These are phyloP conservation scores for Aethionema arabicum DNA, from an alignment of 345 rosid species.

Conservation along the genomic window DNA sequence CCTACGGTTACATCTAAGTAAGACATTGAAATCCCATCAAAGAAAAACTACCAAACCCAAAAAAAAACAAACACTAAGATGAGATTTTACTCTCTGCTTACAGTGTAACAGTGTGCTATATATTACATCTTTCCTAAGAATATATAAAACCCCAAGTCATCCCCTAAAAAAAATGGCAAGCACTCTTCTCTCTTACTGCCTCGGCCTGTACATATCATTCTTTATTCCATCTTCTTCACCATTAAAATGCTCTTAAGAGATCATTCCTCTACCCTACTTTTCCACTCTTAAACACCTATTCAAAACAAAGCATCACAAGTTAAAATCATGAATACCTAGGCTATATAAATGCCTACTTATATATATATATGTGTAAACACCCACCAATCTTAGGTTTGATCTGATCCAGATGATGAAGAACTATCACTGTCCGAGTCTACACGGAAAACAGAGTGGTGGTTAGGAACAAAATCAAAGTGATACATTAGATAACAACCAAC, in stretches of 20 bases:
- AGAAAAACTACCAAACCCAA: constrained; percentile 19
- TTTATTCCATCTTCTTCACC: no score
- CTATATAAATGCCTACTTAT: constrained; percentile 9
- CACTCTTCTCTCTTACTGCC: no score
- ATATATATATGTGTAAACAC: constrained; percentile 31
- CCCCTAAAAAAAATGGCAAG: no score
- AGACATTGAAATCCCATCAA: constrained; percentile 21
- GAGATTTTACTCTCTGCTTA: constrained; percentile 21
- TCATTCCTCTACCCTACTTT: no score
- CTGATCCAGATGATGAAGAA: constrained; percentile 89
- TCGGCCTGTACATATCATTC: no score
- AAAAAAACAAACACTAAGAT: constrained; percentile 23
- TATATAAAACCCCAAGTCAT: no score
- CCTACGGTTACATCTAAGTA: constrained; percentile 36
- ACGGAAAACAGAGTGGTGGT: constrained; percentile 20
- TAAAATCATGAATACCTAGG: no score
- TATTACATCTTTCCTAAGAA: no score
- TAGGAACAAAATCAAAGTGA: neutral
- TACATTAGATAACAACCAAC: neutral
- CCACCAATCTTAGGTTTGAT: constrained; percentile 36
- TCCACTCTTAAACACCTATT: no score
- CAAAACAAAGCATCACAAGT: no score
- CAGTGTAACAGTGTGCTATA: constrained; percentile 28
- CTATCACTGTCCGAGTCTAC: constrained; percentile 92
- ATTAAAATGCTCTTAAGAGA: no score